Evolutionary conservation across 2,329 filamentous ascomycete species (phyloP).

Genomic region (Aspergillus sclerotialis): DNA sequence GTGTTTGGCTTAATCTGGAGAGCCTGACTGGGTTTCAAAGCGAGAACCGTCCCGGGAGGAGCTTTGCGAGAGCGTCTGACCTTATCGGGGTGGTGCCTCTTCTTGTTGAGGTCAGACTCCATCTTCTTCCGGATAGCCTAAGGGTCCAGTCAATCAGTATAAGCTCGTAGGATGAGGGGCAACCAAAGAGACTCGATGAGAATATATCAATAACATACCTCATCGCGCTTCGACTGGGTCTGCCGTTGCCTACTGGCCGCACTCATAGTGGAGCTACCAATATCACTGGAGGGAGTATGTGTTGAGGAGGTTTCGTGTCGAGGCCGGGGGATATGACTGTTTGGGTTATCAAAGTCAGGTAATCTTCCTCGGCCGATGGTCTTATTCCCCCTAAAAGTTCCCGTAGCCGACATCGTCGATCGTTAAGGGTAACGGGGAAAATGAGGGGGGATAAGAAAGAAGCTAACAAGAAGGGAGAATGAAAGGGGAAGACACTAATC

Average conservation of each 20-base stretch:
- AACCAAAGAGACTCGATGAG: too few relatives aligned
- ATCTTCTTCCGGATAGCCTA: slow-evolving; percentile 95
- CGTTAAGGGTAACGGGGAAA: slow-evolving; percentile 4
- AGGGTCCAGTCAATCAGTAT: too few relatives aligned
- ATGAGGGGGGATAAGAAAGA: neutral
- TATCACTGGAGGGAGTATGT: slow-evolving; percentile 43
- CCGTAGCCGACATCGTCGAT: slow-evolving; percentile 49
- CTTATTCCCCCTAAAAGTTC: slow-evolving; percentile 50
- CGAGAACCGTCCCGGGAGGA: slow-evolving; percentile 89
- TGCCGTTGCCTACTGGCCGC: slow-evolving; percentile 79
- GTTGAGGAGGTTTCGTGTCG: slow-evolving; percentile 44
- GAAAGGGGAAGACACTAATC: slow-evolving; percentile 5
- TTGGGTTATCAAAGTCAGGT: slow-evolving; percentile 40
- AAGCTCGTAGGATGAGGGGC: neutral
- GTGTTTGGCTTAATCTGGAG: slow-evolving; percentile 95
- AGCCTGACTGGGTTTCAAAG: slow-evolving; percentile 88
- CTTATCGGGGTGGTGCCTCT: slow-evolving; percentile 73
- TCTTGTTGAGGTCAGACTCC: slow-evolving; percentile 96
- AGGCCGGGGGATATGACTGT: slow-evolving; percentile 55
- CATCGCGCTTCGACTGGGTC: slow-evolving; percentile 96
- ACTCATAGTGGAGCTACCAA: slow-evolving; percentile 65
- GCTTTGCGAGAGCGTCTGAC: slow-evolving; percentile 85
- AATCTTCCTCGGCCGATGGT: slow-evolving; percentile 49
- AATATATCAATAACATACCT: slow-evolving; percentile 71
- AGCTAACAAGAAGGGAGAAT: neutral